phyloP scores from a whole-genome alignment of 495 filamentous ascomycete genomes.

The Achaetomiella virescens region DNA sequence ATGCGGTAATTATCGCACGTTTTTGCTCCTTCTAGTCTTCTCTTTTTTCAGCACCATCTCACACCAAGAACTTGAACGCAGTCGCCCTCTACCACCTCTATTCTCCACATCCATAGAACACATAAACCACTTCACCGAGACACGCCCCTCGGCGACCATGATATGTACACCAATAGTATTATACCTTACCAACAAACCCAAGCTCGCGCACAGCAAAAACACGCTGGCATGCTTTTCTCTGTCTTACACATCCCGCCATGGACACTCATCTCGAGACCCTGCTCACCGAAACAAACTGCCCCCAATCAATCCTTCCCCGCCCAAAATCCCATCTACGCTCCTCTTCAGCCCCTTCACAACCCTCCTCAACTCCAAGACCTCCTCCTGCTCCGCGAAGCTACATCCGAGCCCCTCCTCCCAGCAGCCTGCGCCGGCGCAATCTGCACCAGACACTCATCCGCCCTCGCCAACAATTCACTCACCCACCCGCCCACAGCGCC shows the following conservation, averaged over 20 bases:
- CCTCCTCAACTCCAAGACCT: constrained; percentile 23
- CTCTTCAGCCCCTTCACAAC: constrained; percentile 19
- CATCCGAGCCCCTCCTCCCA: constrained; percentile 5
- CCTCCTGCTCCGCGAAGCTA: constrained; percentile 20
- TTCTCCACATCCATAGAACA: not conserved
- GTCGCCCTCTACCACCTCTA: not conserved
- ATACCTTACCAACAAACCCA: not conserved
- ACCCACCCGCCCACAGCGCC: constrained; percentile 35
- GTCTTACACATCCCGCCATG: not conserved
- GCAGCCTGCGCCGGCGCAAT: not conserved
- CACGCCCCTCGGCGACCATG: not conserved
- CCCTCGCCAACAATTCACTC: constrained; percentile 34
- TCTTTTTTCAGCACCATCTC: no score
- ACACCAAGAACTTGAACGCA: not conserved
- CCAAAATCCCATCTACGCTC: constrained; percentile 21
- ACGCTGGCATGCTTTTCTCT: not conserved
- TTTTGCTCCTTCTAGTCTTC: no score
- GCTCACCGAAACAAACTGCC: constrained; percentile 23
- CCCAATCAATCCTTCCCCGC: constrained; percentile 9
- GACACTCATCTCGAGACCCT: not conserved
- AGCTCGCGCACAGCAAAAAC: not conserved
- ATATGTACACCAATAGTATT: constrained; percentile 2
- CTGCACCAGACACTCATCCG: constrained; percentile 32
- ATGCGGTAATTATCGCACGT: no score
- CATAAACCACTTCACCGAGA: not conserved